Evolutionary conservation across 179 eudicot genomes (phyloP), one percentile per base, ranked within the genome.

Genomic region (Amaranthus tricolor): DNA sequence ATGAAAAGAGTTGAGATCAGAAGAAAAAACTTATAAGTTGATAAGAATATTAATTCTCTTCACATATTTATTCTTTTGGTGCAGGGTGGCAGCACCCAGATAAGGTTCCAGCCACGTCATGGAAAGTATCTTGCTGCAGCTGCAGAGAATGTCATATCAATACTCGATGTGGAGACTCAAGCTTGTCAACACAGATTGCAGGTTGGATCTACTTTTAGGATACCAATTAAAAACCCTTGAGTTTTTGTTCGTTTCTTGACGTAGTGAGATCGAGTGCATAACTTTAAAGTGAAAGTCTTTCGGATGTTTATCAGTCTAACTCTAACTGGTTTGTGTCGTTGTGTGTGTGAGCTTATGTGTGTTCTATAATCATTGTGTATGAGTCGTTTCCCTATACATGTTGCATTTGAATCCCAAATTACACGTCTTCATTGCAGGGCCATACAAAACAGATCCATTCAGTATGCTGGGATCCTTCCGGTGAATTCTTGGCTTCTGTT

Each of bases 81-180:
- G 44, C 79, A 94, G 98, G 97, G 98, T 50, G 97, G 89, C 68
- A 84, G 88, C 64, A 66, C 88, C 21, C 97, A 90, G 68, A 72
- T 94, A 81, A 89, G 98, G 80, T 94, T 94, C 82, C 98, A 94
- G 78, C 98, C 98, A 14, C 92, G 93, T 51, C 83, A 78, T n/a
- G 98, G 97, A 85, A 89, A 93, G 78, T 92, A 80, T 81, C 90
- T 94, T 77, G 98, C 98, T 44, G 98, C 97, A 51, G 97, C 96
- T 73, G 89, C 94, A 48, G 97, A 92, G 77, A 92, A 90, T 80
- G 84, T 88, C 67, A 94, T 92, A 55, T 92, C 96, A 54, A 89
- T 94, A 73, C 78, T 92, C 47, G 98, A 94, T 75, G 91, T 82
- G 49, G 98, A 94, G 85, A 92, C 98, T 9, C 97, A 86, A 80